Conservation (phyloP, 2,329 filamentous ascomycete species). For the Colletotrichum tofieldiae region DNA sequence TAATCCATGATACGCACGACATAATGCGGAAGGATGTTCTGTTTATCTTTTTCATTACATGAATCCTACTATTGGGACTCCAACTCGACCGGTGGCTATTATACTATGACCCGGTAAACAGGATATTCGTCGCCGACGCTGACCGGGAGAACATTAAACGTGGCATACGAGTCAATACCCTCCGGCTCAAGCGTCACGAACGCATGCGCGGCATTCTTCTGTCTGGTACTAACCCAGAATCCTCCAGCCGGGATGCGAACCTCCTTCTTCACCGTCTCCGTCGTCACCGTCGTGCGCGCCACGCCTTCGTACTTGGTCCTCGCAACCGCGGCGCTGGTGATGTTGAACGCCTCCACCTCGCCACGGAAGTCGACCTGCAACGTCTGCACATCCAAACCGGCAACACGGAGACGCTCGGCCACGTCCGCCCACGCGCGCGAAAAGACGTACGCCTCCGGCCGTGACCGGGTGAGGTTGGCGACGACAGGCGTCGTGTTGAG, state of each 20-base stretch:
- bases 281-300: constrained; percentile 45
- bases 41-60: no score
- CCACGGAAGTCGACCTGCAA: constrained; percentile 46
- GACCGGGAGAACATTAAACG: constrained; percentile 51
- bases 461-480: constrained; percentile 50
- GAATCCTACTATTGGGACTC: no score
- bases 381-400: constrained; percentile 48
- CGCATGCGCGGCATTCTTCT: constrained; percentile 51
- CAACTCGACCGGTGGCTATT: no score
- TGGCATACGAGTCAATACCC: constrained; percentile 52
- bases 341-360: constrained; percentile 49
- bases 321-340: constrained; percentile 45
- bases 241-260: constrained; percentile 49
- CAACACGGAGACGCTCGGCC: constrained; percentile 47
- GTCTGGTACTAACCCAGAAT: constrained; percentile 51
- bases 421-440: constrained; percentile 49
- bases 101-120: constrained; percentile 47
- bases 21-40: no score
- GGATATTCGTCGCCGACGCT: constrained; percentile 51
- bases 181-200: constrained; percentile 52
- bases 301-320: constrained; percentile 49
- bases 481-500: constrained; percentile 49
- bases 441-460: constrained; percentile 51
- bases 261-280: constrained; percentile 42
- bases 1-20: not conserved